These are phyloP conservation scores for Arthrobotrys entomopaga DNA, from an alignment of 2,329 filamentous ascomycete species.

Conservation along the genomic window DNA sequence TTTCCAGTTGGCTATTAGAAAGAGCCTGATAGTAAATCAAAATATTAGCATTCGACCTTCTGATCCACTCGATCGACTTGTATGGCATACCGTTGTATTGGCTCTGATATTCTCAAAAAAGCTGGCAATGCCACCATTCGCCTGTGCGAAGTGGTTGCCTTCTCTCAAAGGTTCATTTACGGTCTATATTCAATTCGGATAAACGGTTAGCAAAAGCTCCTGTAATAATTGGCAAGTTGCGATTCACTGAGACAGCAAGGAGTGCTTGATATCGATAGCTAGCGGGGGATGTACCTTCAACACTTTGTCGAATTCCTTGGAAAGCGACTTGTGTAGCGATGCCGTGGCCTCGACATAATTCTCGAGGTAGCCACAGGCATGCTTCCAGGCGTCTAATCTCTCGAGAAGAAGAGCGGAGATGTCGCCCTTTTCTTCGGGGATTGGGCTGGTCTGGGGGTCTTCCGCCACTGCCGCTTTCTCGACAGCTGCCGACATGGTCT, in stretches of 20 bases:
- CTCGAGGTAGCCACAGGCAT: conserved; percentile 88
- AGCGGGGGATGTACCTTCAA: conserved; percentile 72
- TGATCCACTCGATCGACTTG: neutral
- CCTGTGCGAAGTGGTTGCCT: conserved; percentile 87
- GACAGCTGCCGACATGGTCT: conserved; percentile 42
- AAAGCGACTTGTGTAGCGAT: conserved; percentile 83
- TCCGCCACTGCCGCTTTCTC: conserved; percentile 24
- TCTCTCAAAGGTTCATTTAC: conserved; percentile 87
- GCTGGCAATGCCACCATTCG: conserved; percentile 83
- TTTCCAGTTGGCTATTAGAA: conserved; percentile 88
- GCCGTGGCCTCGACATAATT: conserved; percentile 87
- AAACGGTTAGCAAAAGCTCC: conserved; percentile 19
- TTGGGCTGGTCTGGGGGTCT: conserved; percentile 50
- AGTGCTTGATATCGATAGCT: neutral
- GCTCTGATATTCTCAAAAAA: conserved; percentile 93
- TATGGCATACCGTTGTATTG: conserved; percentile 76
- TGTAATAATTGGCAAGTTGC: neutral
- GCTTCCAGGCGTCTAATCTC: conserved; percentile 93
- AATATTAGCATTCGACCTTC: neutral
- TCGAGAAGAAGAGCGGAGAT: conserved; percentile 80
- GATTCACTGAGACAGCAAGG: neutral
- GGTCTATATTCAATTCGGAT: conserved; percentile 67
- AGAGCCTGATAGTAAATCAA: conserved; percentile 70
- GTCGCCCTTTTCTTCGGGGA: conserved; percentile 58
- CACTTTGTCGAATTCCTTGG: conserved; percentile 95